Evolutionary conservation across 2,329 filamentous ascomycete genomes (phyloP).

Genomic region (Fusarium torreyae): DNA sequence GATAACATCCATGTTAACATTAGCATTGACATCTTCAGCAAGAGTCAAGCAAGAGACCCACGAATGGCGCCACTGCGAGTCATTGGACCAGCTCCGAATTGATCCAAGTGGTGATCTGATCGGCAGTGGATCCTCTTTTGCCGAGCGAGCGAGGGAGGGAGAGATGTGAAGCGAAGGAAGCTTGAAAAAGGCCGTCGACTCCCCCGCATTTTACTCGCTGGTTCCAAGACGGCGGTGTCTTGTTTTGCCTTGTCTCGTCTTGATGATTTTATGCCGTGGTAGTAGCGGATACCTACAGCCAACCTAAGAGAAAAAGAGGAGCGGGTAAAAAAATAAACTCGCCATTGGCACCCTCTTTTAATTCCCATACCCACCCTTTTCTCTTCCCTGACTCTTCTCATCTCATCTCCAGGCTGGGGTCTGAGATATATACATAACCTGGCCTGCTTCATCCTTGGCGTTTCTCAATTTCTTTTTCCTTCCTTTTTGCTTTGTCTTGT

Average conservation of each 20-base stretch:
- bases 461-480: conserved; percentile 26
- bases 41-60: conserved; percentile 19
- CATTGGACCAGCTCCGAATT: conserved; percentile 37
- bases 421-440: conserved; percentile 23
- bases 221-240: conserved; percentile 29
- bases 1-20: background rate
- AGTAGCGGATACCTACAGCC: too few relatives aligned
- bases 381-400: conserved; percentile 21
- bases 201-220: conserved; percentile 46
- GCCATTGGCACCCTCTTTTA: conserved; percentile 21
- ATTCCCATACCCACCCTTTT: conserved; percentile 22
- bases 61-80: conserved; percentile 47
- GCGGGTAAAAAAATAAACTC: conserved; percentile 30
- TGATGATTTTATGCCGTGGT: conserved; percentile 12
- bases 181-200: conserved; percentile 41
- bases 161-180: background rate
- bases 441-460: conserved; percentile 31
- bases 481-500: background rate
- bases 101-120: conserved; percentile 44
- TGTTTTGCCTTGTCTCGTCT: background rate
- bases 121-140: conserved; percentile 47
- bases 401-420: conserved; percentile 15
- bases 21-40: background rate
- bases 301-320: conserved; percentile 27
- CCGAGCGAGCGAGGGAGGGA: conserved; percentile 16